Percentiles rank a stretch among this genome's conserved stretches.
Evolutionary conservation across 169 alveolate genomes (phyloP).

Genomic region (Eimeria brunetti): DNA sequence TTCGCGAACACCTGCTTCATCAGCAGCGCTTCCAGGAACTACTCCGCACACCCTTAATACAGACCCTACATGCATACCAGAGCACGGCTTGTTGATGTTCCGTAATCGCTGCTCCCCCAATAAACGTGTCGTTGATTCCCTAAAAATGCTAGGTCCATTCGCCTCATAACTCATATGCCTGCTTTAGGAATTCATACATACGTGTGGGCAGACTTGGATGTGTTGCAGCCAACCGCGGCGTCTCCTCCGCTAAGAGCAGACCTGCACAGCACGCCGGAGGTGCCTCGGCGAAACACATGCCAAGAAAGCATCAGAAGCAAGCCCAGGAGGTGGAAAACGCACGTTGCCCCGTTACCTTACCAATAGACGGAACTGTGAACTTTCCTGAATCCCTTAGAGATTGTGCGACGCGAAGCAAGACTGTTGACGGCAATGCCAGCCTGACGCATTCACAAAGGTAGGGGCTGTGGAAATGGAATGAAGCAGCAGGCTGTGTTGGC

Average conservation of each 20-base stretch:
- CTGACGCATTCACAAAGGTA: neutral
- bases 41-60: constrained; percentile 27
- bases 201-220: neutral
- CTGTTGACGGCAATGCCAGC: constrained; percentile 36
- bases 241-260: constrained; percentile 17
- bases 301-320: too few relatives aligned
- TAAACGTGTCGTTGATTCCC: neutral
- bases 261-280: neutral
- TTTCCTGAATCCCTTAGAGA: constrained; percentile 40
- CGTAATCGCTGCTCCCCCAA: neutral
- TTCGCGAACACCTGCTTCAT: constrained; percentile 17
- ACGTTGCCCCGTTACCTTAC: neutral
- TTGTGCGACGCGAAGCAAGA: constrained; percentile 43
- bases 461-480: neutral
- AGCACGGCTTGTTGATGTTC: neutral
- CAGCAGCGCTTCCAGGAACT: constrained; percentile 38
- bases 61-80: neutral
- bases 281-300: neutral
- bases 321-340: neutral
- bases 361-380: constrained; percentile 12
- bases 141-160: neutral
- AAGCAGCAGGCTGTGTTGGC: neutral
- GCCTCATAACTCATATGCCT: neutral
- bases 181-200: too few relatives aligned
- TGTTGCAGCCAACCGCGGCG: constrained; percentile 8